A percentile compares a stretch with the other conserved stretches of the same genome.
Evolutionary conservation across 2,329 filamentous ascomycete genomes (phyloP).

Genomic region (Amylocarpus encephaloides): DNA sequence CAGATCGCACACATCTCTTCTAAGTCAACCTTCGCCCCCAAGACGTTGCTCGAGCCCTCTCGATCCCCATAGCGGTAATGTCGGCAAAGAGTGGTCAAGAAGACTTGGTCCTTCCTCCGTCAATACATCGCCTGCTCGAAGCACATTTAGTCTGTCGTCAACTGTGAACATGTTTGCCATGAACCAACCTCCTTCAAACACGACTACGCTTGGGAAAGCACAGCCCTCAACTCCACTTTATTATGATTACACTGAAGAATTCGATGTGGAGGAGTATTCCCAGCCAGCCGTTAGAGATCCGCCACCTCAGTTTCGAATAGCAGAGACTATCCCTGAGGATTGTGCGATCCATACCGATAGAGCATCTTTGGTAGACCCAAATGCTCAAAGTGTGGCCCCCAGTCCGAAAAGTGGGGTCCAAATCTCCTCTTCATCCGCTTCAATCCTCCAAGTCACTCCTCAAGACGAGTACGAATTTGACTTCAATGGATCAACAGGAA

Average conservation of each 20-base stretch:
- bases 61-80: constrained; percentile 12
- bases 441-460: constrained; percentile 5
- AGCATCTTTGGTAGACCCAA: constrained; percentile 5
- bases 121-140: constrained; percentile 29
- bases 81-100: constrained; percentile 19
- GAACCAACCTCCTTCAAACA: constrained; percentile 17
- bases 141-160: constrained; percentile 28
- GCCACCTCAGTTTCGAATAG: constrained; percentile 26
- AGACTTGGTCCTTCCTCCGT: constrained; percentile 18
- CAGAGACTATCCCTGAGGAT: constrained; percentile 28
- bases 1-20: constrained; percentile 26
- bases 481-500: background rate
- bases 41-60: constrained; percentile 25
- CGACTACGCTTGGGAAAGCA: constrained; percentile 26
- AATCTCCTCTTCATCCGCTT: constrained; percentile 14
- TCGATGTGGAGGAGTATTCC: constrained; percentile 24
- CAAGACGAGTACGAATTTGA: background rate
- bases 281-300: constrained; percentile 17
- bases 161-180: constrained; percentile 23
- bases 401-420: constrained; percentile 9
- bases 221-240: constrained; percentile 27
- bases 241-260: constrained; percentile 33
- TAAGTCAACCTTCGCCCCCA: constrained; percentile 24
- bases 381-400: constrained; percentile 3
- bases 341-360: constrained; percentile 20